Percentiles rank a stretch among this genome's conserved stretches.
These are phyloP conservation scores for Geranomyces variabilis DNA, from an alignment of 192 early-diverging fungal species.

Conservation along the genomic window DNA sequence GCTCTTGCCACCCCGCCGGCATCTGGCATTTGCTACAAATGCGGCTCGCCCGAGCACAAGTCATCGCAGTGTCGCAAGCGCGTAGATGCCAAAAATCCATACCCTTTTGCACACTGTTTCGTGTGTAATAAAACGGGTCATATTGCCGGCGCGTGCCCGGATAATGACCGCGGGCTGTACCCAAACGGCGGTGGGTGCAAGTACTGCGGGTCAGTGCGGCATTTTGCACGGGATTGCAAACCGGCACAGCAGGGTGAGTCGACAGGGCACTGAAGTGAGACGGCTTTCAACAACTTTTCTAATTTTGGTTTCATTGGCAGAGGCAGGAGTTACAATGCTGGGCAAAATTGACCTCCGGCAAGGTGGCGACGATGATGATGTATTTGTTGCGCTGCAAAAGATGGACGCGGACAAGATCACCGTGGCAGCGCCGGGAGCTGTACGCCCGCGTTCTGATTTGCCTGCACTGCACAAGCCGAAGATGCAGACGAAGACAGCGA, in stretches of 20 bases:
- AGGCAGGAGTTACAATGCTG: conserved; percentile 54
- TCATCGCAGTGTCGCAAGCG: conserved; percentile 73
- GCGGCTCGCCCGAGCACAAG: conserved; percentile 83
- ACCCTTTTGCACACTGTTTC: conserved; percentile 83
- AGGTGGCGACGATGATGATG: conserved; percentile 94
- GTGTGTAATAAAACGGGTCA: conserved; percentile 86
- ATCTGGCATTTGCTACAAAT: conserved; percentile 82
- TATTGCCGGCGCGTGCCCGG: conserved; percentile 76
- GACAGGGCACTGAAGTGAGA: background rate
- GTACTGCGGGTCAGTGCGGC: conserved; percentile 86
- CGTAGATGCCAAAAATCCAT: conserved; percentile 50
- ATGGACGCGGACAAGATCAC: conserved; percentile 45
- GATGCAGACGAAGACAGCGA: background rate
- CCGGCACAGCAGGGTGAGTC: conserved; percentile 60
- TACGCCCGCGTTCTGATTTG: background rate
- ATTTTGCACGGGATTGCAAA: conserved; percentile 81
- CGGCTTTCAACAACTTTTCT: too few relatives aligned
- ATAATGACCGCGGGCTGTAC: conserved; percentile 88
- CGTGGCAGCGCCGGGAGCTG: background rate
- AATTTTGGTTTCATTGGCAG: conserved; percentile 12
- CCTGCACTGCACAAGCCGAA: background rate
- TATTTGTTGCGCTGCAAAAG: conserved; percentile 72
- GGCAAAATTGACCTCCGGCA: conserved; percentile 82
- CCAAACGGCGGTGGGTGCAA: conserved; percentile 89
- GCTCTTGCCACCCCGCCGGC: background rate